phyloP scores from a whole-genome alignment of 139 green algal genomes.

The Picochlorum sp. region DNA sequence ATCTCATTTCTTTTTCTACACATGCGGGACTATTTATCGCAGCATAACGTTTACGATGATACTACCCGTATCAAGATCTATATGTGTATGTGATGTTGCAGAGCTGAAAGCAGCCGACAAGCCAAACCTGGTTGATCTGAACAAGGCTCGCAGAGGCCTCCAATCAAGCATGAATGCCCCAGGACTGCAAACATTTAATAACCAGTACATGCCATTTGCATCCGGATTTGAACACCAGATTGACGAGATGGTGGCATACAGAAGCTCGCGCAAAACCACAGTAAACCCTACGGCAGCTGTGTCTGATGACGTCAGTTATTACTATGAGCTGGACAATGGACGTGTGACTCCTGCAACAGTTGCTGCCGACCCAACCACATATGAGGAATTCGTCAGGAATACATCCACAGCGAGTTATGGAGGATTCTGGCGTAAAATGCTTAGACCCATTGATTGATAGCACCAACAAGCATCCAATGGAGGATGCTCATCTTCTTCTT shows the following conservation, averaged over 20 bases:
- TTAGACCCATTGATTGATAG: constrained; percentile 6
- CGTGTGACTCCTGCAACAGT: not conserved
- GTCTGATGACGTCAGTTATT: constrained; percentile 18
- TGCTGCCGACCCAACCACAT: constrained; percentile 6
- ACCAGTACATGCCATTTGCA: constrained; percentile 25
- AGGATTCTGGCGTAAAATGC: constrained; percentile 5
- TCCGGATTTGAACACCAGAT: constrained; percentile 18
- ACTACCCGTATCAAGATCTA: too few species aligned
- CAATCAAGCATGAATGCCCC: not conserved
- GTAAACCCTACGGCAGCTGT: constrained; percentile 19
- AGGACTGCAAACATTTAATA: constrained; percentile 12
- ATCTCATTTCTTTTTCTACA: too few species aligned
- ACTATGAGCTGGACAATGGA: constrained; percentile 10
- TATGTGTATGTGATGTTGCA: too few species aligned
- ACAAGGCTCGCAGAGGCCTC: not conserved
- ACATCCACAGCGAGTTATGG: constrained; percentile 4
- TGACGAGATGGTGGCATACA: constrained; percentile 5
- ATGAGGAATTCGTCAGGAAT: constrained; percentile 24
- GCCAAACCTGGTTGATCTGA: not conserved
- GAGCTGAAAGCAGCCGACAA: not conserved
- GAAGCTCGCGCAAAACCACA: not conserved
- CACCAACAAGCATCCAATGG: too few species aligned
- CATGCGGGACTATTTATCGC: too few species aligned
- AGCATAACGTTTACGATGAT: too few species aligned
- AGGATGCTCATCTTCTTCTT: too few species aligned